phyloP scores from a whole-genome alignment of 176 grass and related monocot species.

The Bonia amplexicaulis region DNA sequence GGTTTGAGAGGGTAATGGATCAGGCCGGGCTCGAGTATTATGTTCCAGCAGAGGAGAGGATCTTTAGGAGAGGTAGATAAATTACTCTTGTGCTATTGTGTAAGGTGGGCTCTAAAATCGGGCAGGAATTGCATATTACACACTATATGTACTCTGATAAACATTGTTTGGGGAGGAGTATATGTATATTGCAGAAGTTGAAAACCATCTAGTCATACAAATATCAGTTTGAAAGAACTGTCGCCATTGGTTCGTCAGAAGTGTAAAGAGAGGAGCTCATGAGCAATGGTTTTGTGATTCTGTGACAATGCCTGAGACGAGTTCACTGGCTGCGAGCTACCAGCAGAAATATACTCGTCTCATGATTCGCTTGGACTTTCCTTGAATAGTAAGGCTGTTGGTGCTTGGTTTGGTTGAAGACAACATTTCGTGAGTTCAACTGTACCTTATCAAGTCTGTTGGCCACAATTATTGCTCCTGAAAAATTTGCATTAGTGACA shows the following conservation, averaged over 20 bases:
- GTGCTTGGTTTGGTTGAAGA: background rate
- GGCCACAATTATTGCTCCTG: background rate
- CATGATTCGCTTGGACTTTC: background rate
- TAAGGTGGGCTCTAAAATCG: background rate
- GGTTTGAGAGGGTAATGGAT: constrained; percentile 1
- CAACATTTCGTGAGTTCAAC: background rate
- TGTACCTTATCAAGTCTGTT: background rate
- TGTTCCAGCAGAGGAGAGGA: constrained; percentile 9
- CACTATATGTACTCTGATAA: background rate
- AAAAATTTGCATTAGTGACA: background rate
- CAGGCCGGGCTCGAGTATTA: background rate
- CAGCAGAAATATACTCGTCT: background rate
- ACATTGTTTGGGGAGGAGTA: constrained; percentile 11
- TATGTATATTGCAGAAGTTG: constrained; percentile 15
- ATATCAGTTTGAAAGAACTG: background rate
- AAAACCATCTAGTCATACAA: background rate
- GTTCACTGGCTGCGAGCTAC: background rate
- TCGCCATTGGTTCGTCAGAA: background rate
- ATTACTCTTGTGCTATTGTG: constrained; percentile 10
- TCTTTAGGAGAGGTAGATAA: constrained; percentile 30
- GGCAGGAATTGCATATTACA: background rate
- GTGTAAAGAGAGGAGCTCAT: background rate
- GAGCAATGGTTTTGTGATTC: background rate
- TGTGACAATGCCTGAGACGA: background rate
- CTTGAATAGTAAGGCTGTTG: background rate